A percentile compares a stretch with the other conserved stretches of the same genome.
These are phyloP conservation scores for Hymenochaete sp. DNA, from an alignment of 1,284 basidiomycete species.

Conservation along the genomic window DNA sequence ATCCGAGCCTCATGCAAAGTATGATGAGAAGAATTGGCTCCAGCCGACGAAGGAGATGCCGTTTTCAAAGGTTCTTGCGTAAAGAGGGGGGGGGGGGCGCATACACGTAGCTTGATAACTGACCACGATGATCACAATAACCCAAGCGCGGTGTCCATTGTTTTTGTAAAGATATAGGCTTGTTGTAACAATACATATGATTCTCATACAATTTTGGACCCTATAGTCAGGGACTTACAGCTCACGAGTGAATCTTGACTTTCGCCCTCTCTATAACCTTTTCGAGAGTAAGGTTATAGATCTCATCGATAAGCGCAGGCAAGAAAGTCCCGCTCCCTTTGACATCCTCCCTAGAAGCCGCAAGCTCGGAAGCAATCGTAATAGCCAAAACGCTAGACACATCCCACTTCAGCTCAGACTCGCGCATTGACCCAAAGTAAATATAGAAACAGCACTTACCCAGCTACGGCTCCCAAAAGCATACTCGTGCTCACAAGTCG, in stretches of 20 bases:
- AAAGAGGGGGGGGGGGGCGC: background rate
- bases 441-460: conserved; percentile 38
- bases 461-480: conserved; percentile 66
- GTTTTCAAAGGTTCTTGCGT: conserved; percentile 59
- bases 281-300: conserved; percentile 56
- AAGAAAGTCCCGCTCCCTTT: conserved; percentile 84
- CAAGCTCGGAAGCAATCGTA: conserved; percentile 79
- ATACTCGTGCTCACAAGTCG: conserved; percentile 59
- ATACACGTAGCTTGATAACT: no score
- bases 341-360: conserved; percentile 61
- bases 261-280: conserved; percentile 42
- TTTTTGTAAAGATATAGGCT: no score
- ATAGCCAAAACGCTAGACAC: conserved; percentile 62
- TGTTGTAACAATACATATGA: no score
- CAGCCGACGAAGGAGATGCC: conserved; percentile 79
- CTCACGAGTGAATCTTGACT: conserved; percentile 32
- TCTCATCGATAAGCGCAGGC: conserved; percentile 77
- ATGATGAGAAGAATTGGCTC: conserved; percentile 81
- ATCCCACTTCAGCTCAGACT: conserved; percentile 9
- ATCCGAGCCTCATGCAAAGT: conserved; percentile 50
- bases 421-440: background rate
- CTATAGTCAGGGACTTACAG: background rate
- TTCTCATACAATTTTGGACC: background rate
- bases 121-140: no score
- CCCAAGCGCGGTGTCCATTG: no score